Evolutionary conservation across 441 rosid genomes (phyloP).

Genomic region (Macaranga tanarius): DNA sequence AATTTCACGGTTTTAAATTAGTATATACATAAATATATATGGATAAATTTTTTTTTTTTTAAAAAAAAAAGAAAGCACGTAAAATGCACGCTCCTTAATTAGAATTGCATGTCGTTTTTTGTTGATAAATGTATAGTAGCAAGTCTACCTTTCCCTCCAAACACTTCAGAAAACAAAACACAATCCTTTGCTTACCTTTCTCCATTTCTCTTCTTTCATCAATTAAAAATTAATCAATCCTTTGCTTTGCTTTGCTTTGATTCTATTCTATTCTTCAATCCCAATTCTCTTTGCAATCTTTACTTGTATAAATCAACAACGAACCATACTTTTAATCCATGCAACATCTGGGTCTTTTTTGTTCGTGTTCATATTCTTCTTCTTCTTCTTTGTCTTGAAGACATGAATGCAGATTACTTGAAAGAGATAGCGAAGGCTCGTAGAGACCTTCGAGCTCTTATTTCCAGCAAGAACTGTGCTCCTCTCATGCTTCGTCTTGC

Average conservation of each 20-base stretch:
- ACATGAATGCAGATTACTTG: slow-evolving; percentile 48
- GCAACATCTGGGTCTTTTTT: not conserved
- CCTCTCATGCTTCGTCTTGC: slow-evolving; percentile 91
- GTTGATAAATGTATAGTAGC: not conserved
- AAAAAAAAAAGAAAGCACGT: not conserved
- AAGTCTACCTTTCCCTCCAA: slow-evolving; percentile 17
- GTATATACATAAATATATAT: too few species aligned
- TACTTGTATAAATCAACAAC: not conserved
- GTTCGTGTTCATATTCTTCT: not conserved
- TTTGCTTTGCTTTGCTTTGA: not conserved
- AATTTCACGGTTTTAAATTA: too few species aligned
- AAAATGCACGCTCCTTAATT: not conserved
- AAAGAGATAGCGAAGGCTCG: slow-evolving; percentile 73
- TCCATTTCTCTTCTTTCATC: not conserved
- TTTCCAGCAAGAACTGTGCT: slow-evolving; percentile 60
- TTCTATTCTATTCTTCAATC: not conserved
- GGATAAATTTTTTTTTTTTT: too few species aligned
- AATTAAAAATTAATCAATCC: not conserved
- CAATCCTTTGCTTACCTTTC: slow-evolving; percentile 20
- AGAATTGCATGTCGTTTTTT: not conserved
- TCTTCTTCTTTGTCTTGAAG: slow-evolving; percentile 13
- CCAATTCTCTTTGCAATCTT: not conserved
- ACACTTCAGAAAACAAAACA: not conserved
- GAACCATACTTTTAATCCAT: not conserved
- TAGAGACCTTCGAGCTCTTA: slow-evolving; percentile 74